Base-by-base conservation (phyloP, 768 basidiomycete genomes). In the Lentinula edodes region DNA sequence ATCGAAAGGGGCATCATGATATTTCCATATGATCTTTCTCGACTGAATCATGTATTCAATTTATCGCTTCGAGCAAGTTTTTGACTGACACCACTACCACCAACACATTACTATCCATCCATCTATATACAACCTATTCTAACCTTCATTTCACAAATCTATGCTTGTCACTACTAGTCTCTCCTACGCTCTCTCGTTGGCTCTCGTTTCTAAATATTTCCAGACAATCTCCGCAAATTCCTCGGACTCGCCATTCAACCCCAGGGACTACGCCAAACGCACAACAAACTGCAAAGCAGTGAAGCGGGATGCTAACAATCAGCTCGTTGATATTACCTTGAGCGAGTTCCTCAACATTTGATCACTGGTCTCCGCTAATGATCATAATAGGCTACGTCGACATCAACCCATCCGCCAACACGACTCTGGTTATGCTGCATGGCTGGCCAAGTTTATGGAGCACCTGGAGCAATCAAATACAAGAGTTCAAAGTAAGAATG, bases 401-500 rank as follows among this genome's bases (percentile, higher is more conserved):
- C 43, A 67, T 90, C 62, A 89, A 90, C 63, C 78, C 84, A 9
- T 63, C 61, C 0, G 82, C 82, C 3, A 70, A 79, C 32, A 75
- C 71, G 13, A 82, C 85, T 0, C 72, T 91, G 2, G 52, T 91
- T 35, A 79, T 91, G 78, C 84, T 91, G 0, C 90, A 91, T 66
- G 90, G 90, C 3, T 91, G 90, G 90, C 90, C 90, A 0, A 80
- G 85, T 64, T 70, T 90, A 3, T 91, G 90, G 90, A 86, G 83
- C 58, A 82, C 80, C 18, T 91, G 89, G 90, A 79, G 84, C 39
- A 80, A 80, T 36, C 90, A 91, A 68, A 89, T 91, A 16, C 73
- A 83, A 55, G 80, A 83, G 62, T 86, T 91, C 69, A 71, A 85
- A 74, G 89, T 82, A 64, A 36, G 68, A 63, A 16, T 2, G 7